Evolutionary conservation across 805 yeast genomes (phyloP).

Genomic region (Pichia nakasei): DNA sequence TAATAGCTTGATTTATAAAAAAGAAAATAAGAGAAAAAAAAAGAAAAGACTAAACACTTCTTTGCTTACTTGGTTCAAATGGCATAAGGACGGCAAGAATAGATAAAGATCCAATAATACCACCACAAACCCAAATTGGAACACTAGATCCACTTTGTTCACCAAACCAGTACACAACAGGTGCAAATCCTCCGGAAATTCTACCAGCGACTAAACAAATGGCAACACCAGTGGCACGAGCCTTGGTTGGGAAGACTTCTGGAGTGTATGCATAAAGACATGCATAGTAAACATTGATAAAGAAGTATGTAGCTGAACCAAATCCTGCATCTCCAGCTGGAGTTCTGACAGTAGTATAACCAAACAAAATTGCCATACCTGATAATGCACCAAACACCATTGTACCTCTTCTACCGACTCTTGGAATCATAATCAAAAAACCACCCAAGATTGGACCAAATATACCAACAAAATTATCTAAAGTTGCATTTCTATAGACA

Average conservation of each 20-base stretch:
- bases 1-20: neutral
- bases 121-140: slow-evolving; percentile 56
- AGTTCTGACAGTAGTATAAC: slow-evolving; percentile 53
- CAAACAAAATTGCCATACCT: slow-evolving; percentile 50
- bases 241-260: slow-evolving; percentile 46
- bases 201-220: slow-evolving; percentile 47
- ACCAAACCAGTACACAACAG: slow-evolving; percentile 47
- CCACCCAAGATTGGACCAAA: slow-evolving; percentile 50
- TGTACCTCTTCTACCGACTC: slow-evolving; percentile 50
- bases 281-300: slow-evolving; percentile 44
- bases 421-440: slow-evolving; percentile 23
- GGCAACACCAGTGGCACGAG: slow-evolving; percentile 54
- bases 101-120: slow-evolving; percentile 40
- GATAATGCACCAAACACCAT: slow-evolving; percentile 42
- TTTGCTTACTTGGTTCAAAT: slow-evolving; percentile 37
- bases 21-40: neutral
- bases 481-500: slow-evolving; percentile 40
- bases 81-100: slow-evolving; percentile 39
- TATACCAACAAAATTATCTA: slow-evolving; percentile 38
- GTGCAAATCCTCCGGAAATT: slow-evolving; percentile 47
- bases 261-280: slow-evolving; percentile 60
- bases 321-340: slow-evolving; percentile 45
- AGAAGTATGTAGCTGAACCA: slow-evolving; percentile 40
- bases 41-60: slow-evolving; percentile 22
- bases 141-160: slow-evolving; percentile 39